Conservation (phyloP, 257 asterid genomes). For the Handroanthus guayacan region DNA sequence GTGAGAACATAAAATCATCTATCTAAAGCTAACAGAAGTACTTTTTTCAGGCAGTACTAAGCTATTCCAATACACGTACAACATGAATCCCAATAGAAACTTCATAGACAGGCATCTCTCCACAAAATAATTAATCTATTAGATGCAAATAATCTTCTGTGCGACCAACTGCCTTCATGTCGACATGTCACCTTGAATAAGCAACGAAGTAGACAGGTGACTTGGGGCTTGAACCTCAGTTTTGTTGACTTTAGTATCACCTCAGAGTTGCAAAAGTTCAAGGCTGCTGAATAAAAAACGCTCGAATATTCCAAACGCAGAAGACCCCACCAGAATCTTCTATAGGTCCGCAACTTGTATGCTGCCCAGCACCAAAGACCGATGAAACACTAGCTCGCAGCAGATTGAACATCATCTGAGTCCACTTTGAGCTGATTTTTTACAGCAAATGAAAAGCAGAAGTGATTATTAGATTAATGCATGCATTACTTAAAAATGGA, state of each 20-base stretch:
- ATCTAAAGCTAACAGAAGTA: not conserved
- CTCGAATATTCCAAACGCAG: not conserved
- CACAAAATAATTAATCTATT: conserved; percentile 3
- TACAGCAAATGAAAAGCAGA: conserved; percentile 14
- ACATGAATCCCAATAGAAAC: conserved; percentile 8
- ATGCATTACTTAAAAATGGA: not conserved
- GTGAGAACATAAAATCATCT: not conserved
- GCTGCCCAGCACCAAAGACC: conserved; percentile 1
- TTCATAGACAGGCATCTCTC: not conserved
- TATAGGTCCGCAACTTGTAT: not conserved
- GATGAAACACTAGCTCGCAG: conserved; percentile 36
- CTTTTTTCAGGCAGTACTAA: not conserved
- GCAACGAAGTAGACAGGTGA: not conserved
- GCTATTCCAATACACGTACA: not conserved
- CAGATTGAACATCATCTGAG: conserved; percentile 73
- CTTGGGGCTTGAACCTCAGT: not conserved
- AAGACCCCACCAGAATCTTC: not conserved
- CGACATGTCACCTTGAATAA: conserved; percentile 7
- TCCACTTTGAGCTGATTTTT: conserved; percentile 75
- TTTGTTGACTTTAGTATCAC: not conserved
- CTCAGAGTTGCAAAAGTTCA: not conserved
- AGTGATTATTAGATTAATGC: conserved; percentile 2
- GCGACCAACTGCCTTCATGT: not conserved
- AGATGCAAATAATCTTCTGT: not conserved
- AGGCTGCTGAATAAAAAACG: not conserved